Conservation (phyloP, 163 green algal species). For the Scenedesmus sp. region DNA sequence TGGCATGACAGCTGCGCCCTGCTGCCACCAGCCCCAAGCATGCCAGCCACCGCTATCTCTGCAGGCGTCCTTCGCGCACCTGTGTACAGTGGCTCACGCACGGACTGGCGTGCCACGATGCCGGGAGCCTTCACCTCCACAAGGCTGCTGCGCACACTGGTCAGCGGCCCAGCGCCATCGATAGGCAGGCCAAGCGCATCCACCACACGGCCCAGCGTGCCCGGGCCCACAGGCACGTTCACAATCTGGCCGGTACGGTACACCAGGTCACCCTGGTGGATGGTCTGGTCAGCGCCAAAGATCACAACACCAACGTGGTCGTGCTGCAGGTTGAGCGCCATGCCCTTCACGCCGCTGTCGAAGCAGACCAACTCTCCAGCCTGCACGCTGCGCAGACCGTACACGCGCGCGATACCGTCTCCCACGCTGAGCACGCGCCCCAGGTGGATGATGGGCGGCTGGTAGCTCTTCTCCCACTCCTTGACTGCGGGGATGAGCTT, state of each 20-base stretch:
- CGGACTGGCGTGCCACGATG: slow-evolving; percentile 91
- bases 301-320: slow-evolving; percentile 95
- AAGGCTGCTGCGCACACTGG: slow-evolving; percentile 76
- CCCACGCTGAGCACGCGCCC: slow-evolving; percentile 90
- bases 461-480: slow-evolving; percentile 80
- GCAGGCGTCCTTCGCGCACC: slow-evolving; percentile 54
- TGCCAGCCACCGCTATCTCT: neutral
- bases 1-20: no score
- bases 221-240: slow-evolving; percentile 90
- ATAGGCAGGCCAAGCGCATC: slow-evolving; percentile 92
- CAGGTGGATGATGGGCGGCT: slow-evolving; percentile 80
- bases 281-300: slow-evolving; percentile 88
- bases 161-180: slow-evolving; percentile 89
- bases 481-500: slow-evolving; percentile 74
- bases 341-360: slow-evolving; percentile 88
- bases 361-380: slow-evolving; percentile 96
- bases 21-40: neutral
- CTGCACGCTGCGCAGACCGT: slow-evolving; percentile 92
- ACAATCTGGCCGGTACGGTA: slow-evolving; percentile 94
- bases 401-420: slow-evolving; percentile 94
- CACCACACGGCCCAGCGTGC: slow-evolving; percentile 88
- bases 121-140: slow-evolving; percentile 93
- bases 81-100: slow-evolving; percentile 93
- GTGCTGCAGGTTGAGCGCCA: slow-evolving; percentile 94
- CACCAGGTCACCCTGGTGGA: slow-evolving; percentile 89